Evolutionary conservation across 495 filamentous ascomycete species (phyloP), one percentile per base, ranked within the genome.

Genomic region (Filosporella fistucella): DNA sequence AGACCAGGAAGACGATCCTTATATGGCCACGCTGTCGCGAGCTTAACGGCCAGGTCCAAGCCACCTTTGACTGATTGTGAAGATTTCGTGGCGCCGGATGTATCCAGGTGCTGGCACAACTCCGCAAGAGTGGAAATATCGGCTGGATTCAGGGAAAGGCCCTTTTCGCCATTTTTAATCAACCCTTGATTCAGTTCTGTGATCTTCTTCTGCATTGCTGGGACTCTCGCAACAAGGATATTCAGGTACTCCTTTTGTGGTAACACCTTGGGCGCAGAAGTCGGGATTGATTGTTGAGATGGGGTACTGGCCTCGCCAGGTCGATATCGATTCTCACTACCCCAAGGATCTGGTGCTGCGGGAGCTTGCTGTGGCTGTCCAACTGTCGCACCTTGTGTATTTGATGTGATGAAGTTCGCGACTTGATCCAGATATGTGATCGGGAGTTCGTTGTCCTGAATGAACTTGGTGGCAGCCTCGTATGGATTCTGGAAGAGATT

Each of bases 401-500:
- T 97, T 44, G 81, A 71, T 16, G 85, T 77, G 57, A 99, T 96
- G 66, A 96, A 99, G 54, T 91, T 85, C 4, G 91, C 89, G 23
- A 97, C 90, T 59, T 91, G 86, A 51, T 97, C 94, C 13, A 96
- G 71, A 58, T 97, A 97, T 4, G 77, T 80, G 49, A 96, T 84
- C 16, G 93, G 85, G 0, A 96, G 79, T 57, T 96, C 87, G 51
- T 99, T 96, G 55, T 91, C 84, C 47, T 80, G 75, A 22, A 97
- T 86, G 59, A 97, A 99, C 60, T 86, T 96, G 18, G 82, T 86
- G 0, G 94, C 94, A 9, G 87, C 84, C 49, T 95, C 85, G 62
- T 94, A 97, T 2, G 89, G 89, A 61, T 96, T 96, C 61, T 96
- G 85, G 4, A 85, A 86, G 30, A 86, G 72, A 61, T 99, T 96